phyloP scores from a whole-genome alignment of 176 grass and related monocot genomes.

The Hsuehochloa calcarea region DNA sequence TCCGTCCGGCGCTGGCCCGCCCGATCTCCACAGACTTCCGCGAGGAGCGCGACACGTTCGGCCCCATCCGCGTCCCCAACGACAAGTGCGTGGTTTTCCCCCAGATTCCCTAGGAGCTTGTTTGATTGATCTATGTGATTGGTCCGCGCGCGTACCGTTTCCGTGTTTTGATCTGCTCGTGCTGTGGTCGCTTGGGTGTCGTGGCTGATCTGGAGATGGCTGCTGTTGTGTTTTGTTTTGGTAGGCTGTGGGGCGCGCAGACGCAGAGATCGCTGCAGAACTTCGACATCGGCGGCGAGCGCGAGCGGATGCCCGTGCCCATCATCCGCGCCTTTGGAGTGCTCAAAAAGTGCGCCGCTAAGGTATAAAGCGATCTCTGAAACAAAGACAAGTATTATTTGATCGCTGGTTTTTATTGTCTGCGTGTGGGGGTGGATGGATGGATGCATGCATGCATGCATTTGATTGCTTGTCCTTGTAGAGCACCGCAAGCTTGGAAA shows the following conservation, averaged over 20 bases:
- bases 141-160: not conserved
- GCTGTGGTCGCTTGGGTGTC: not conserved
- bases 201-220: constrained; percentile 16
- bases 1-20: constrained; percentile 53
- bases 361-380: constrained; percentile 58
- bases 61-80: constrained; percentile 73
- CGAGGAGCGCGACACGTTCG: constrained; percentile 94
- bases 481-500: not conserved
- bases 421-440: not conserved
- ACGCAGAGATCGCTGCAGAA: constrained; percentile 98
- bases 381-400: too few species aligned
- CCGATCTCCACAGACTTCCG: constrained; percentile 69
- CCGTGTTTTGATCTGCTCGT: constrained; percentile 17
- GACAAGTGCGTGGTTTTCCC: constrained; percentile 54
- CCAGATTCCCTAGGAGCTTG: not conserved
- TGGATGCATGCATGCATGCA: constrained; percentile 8
- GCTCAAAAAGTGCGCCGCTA: constrained; percentile 93
- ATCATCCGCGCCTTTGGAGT: constrained; percentile 96
- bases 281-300: constrained; percentile 84
- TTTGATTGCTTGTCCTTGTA: not conserved
- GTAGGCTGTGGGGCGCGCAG: constrained; percentile 95
- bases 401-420: not conserved
- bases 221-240: not conserved
- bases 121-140: not conserved
- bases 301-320: constrained; percentile 84